A percentile compares a stretch with the other conserved stretches of the same genome.
Evolutionary conservation across 2,329 filamentous ascomycete species (phyloP).

Genomic region (Kalaharituber pfeilii): DNA sequence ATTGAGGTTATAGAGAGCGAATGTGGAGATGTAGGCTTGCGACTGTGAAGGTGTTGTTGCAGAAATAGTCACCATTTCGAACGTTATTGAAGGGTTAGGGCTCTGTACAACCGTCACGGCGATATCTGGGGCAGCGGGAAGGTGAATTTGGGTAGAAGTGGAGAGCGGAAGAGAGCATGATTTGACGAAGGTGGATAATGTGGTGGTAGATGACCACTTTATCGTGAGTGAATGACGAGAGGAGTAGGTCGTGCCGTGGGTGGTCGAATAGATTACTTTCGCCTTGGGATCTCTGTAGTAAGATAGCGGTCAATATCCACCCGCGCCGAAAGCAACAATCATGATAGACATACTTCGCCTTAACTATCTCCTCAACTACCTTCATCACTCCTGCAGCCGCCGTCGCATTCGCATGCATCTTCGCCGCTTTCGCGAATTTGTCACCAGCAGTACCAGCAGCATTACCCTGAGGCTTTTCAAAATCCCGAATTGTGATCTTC

Average conservation of each 20-base stretch:
- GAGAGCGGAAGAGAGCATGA: not conserved
- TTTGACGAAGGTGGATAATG: not conserved
- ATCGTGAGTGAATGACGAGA: not conserved
- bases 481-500: slow-evolving; percentile 54
- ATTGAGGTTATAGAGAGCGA: slow-evolving; percentile 66
- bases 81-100: slow-evolving; percentile 30
- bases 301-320: too few relatives aligned
- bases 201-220: not conserved
- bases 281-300: not conserved
- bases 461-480: slow-evolving; percentile 44
- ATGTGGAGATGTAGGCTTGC: slow-evolving; percentile 68
- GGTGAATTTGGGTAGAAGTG: not conserved
- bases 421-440: slow-evolving; percentile 11
- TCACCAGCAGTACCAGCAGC: not conserved
- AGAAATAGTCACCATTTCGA: slow-evolving; percentile 59
- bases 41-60: slow-evolving; percentile 65
- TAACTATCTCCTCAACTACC: slow-evolving; percentile 21
- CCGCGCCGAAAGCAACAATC: too few relatives aligned
- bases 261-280: not conserved
- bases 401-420: slow-evolving; percentile 15
- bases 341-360: slow-evolving; percentile 10
- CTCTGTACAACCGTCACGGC: not conserved
- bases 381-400: slow-evolving; percentile 15
- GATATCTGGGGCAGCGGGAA: not conserved
- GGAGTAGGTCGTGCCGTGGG: not conserved